These are phyloP conservation scores for Effrenium voratum DNA, from an alignment of 73 alveolate genomes.

Conservation along the genomic window DNA sequence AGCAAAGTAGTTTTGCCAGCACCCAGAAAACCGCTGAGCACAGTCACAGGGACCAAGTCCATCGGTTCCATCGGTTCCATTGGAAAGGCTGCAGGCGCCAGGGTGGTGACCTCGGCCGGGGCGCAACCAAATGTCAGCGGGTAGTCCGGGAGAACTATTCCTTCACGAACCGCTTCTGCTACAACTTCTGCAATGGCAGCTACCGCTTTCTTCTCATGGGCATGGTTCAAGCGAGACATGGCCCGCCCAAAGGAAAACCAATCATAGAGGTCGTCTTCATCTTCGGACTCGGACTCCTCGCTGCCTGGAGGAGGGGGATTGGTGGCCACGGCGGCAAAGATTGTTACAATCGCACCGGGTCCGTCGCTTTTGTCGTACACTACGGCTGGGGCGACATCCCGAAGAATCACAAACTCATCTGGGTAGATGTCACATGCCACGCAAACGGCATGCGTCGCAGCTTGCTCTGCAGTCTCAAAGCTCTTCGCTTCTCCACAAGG, in stretches of 20 bases:
- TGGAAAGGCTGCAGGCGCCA: neutral
- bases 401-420: conserved; percentile 41
- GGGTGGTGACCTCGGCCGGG: neutral
- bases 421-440: conserved; percentile 76
- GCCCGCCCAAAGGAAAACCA: conserved; percentile 60
- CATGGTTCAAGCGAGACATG: neutral
- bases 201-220: conserved; percentile 37
- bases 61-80: neutral
- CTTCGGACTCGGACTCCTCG: conserved; percentile 36
- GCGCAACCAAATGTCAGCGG: neutral
- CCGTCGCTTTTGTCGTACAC: conserved; percentile 21
- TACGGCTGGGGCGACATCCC: conserved; percentile 67
- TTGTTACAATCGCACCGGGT: neutral
- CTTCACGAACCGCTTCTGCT: conserved; percentile 1
- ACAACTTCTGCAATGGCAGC: neutral
- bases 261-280: conserved; percentile 40
- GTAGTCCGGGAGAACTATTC: conserved; percentile 6
- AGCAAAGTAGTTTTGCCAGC: conserved; percentile 96
- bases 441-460: conserved; percentile 27
- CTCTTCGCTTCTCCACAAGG: conserved; percentile 42
- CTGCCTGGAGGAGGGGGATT: conserved; percentile 81
- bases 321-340: conserved; percentile 60
- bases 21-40: conserved; percentile 96
- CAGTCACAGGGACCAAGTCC: conserved; percentile 95
- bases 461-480: conserved; percentile 56